Evolutionary conservation across 352 stramenopile genomes (phyloP).

Genomic region (Globisporangium echinulatum): DNA sequence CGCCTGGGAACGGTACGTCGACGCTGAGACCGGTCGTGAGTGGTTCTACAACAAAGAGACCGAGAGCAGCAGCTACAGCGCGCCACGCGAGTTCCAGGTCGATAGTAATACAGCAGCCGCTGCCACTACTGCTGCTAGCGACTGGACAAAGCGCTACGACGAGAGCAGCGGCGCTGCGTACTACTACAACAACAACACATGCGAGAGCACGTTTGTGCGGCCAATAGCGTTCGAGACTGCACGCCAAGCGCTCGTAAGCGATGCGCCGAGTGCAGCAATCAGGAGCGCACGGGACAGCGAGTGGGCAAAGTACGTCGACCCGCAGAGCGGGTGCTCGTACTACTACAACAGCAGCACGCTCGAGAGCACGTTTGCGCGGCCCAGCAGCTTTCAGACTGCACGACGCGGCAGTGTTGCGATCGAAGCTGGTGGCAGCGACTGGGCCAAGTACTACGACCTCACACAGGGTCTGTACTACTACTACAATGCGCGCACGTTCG

Average conservation of each 20-base stretch:
- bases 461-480: conserved; percentile 54
- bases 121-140: conserved; percentile 7
- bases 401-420: conserved; percentile 8
- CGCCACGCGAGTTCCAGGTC: conserved; percentile 19
- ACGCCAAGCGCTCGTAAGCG: not conserved
- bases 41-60: conserved; percentile 80
- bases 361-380: conserved; percentile 53
- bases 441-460: conserved; percentile 58
- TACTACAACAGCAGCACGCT: conserved; percentile 76
- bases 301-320: conserved; percentile 47
- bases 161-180: conserved; percentile 57
- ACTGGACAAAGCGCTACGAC: conserved; percentile 67
- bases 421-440: conserved; percentile 11
- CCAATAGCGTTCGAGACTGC: not conserved
- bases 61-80: conserved; percentile 43
- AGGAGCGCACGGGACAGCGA: conserved; percentile 13
- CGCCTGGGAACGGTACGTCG: conserved; percentile 58
- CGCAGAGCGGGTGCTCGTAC: conserved; percentile 38
- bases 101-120: not conserved
- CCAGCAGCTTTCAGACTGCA: conserved; percentile 18
- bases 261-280: no score
- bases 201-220: conserved; percentile 54
- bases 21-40: conserved; percentile 25
- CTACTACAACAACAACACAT: conserved; percentile 45
- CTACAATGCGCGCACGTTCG: conserved; percentile 44